Conservation (phyloP, 2,329 filamentous ascomycete genomes). For the Aspergillus sp. region DNA sequence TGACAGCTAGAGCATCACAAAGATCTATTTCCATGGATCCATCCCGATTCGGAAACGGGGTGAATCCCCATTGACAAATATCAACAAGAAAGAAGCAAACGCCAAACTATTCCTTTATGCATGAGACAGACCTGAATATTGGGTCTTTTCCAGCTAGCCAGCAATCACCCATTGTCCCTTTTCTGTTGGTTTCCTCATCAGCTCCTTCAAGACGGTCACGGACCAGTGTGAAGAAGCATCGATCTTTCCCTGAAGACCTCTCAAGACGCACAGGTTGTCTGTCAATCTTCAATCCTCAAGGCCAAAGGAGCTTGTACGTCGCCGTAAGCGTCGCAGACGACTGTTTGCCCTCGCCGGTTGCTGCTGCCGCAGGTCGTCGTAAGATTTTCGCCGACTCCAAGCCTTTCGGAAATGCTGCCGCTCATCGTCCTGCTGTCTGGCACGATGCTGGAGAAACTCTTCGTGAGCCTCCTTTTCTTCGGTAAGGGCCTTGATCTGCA, state of each 20-base stretch:
- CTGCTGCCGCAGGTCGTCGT: slow-evolving; percentile 9
- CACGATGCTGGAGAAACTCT: slow-evolving; percentile 29
- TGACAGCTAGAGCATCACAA: slow-evolving; percentile 4
- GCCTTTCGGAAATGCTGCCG: slow-evolving; percentile 34
- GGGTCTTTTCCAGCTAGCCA: background rate
- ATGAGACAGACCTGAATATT: background rate
- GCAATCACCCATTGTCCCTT: background rate
- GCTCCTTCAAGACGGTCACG: background rate
- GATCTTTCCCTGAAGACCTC: background rate
- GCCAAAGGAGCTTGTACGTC: slow-evolving; percentile 2
- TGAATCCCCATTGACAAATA: background rate
- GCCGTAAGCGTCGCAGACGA: slow-evolving; percentile 9
- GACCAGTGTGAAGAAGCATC: background rate
- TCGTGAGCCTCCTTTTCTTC: slow-evolving; percentile 36
- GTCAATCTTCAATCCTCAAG: background rate
- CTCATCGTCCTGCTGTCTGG: slow-evolving; percentile 33
- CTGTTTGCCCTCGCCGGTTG: slow-evolving; percentile 7
- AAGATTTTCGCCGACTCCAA: slow-evolving; percentile 28
- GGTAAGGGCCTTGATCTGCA: slow-evolving; percentile 29
- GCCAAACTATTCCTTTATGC: background rate
- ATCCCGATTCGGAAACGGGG: too few species aligned
- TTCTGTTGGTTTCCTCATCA: background rate
- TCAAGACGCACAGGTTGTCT: background rate
- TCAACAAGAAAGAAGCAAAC: background rate
- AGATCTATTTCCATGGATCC: too few species aligned